Base-by-base conservation (phyloP, 768 basidiomycete species). In the Psilocybe tampanensis region DNA sequence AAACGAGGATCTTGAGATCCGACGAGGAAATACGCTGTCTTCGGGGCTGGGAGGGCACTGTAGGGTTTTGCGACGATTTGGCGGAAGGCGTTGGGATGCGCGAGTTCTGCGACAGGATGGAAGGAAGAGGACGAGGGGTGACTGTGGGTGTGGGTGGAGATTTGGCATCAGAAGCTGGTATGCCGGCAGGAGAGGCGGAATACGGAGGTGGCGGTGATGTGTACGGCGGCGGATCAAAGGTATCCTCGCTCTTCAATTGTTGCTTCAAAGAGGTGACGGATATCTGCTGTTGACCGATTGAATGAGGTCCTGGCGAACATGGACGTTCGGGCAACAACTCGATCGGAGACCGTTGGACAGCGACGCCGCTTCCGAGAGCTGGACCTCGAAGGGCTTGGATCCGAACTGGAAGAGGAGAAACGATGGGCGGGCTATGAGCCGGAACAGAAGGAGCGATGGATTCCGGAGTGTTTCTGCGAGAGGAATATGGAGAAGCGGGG, bases 1-100 rank as follows among this genome's bases (percentile, higher is more conserved):
- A 60, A 13, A 66, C 24, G 19, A 69, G 56, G 6, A 66, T 48
- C n/a, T 56, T 50, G 34, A 69, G 56, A 49, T 69, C 66, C 5
- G 63, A 64, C 12, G 61, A 45, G 13, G 66, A 55, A n/a, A 64
- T 49, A 0, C 62, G 65, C 11, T 56, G 44, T 9, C 55, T 55
- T 2, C 56, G 56, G 9, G 44, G 19, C 15, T 26, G 54, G n/a
- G 49, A 17, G 22, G 57, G 50, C 12, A 32, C n/a, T 6, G 36
- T 47, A 5, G 56, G 50, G 8, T 44, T 21, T 4, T 54, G 48
- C 18, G 42, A n/a, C 8, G 33, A 1, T 19, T 44, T 34, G 22
- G 51, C n/a, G 19, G 19, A 17, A 8, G 52, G 52, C 15, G 58
- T 33, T 2, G 45, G 32, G 15, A 58, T 49, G 0, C 34, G 32